Evolutionary conservation across 345 rosid genomes (phyloP).

Genomic region (Populus ilicifolia): DNA sequence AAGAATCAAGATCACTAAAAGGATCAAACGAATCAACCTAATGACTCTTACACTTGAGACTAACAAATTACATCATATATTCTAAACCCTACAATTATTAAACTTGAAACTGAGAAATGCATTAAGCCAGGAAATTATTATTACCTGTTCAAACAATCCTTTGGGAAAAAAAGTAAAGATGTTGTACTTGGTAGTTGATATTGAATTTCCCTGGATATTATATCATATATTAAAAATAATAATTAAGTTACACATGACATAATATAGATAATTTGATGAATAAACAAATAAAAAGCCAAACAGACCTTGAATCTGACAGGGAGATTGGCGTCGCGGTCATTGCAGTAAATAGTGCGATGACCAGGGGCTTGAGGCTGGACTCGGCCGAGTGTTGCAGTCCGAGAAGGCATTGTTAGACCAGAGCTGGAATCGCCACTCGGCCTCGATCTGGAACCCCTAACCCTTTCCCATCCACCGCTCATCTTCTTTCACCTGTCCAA

Average conservation of each 20-base stretch:
- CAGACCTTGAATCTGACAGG: conserved; percentile 75
- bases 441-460: conserved; percentile 52
- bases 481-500: conserved; percentile 25
- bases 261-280: neutral
- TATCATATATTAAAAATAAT: neutral
- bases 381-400: conserved; percentile 82
- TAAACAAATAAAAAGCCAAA: neutral
- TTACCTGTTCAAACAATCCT: conserved; percentile 99
- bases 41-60: neutral
- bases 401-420: conserved; percentile 41
- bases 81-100: neutral
- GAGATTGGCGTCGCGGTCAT: conserved; percentile 88
- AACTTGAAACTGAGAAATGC: neutral
- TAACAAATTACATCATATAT: neutral
- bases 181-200: conserved; percentile 97
- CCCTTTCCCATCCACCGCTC: conserved; percentile 61
- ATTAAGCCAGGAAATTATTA: neutral
- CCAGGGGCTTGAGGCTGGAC: conserved; percentile 98
- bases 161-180: conserved; percentile 89
- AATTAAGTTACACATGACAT: neutral
- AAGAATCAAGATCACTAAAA: conserved; percentile 18
- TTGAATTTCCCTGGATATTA: conserved; percentile 70
- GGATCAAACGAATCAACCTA: conserved; percentile 1
- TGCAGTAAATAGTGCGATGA: conserved; percentile 84
- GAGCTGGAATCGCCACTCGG: conserved; percentile 36